Conservation (phyloP, 306 rosid genomes). For the Rosa rugosa region DNA sequence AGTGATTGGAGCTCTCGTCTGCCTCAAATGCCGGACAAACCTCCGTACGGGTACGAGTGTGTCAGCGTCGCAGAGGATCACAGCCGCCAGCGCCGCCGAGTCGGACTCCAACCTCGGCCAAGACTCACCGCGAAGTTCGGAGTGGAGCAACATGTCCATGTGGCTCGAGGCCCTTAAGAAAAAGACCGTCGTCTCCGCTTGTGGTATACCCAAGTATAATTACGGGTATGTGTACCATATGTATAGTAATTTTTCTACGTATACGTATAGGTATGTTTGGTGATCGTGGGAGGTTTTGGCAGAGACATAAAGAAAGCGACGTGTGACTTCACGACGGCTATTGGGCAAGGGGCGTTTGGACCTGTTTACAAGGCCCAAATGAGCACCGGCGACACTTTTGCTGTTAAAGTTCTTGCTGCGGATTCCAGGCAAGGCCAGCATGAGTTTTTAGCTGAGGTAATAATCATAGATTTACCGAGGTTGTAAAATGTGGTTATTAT, state of each 20-base stretch:
- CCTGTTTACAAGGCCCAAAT: conserved; percentile 20
- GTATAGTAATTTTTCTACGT: neutral
- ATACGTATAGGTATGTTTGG: neutral
- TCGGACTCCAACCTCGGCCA: conserved; percentile 6
- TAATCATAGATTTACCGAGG: neutral
- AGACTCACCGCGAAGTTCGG: conserved; percentile 15
- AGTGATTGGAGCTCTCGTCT: neutral
- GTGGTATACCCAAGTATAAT: conserved; percentile 19
- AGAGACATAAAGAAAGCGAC: conserved; percentile 3
- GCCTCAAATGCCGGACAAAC: neutral
- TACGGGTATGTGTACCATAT: neutral
- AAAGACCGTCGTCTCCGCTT: conserved; percentile 11
- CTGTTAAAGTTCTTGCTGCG: conserved; percentile 11
- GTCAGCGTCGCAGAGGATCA: neutral
- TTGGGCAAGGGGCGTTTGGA: conserved; percentile 17
- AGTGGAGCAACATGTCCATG: conserved; percentile 14
- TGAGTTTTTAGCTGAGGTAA: conserved; percentile 15
- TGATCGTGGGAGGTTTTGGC: neutral
- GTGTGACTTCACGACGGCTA: neutral
- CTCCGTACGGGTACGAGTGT: neutral
- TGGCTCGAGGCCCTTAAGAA: conserved; percentile 15
- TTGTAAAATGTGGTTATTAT: neutral
- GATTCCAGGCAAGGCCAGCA: conserved; percentile 12
- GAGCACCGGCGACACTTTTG: conserved; percentile 12
- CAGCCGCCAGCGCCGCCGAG: neutral